Base-by-base conservation (phyloP, 306 rosid genomes). In the Geum urbanum region DNA sequence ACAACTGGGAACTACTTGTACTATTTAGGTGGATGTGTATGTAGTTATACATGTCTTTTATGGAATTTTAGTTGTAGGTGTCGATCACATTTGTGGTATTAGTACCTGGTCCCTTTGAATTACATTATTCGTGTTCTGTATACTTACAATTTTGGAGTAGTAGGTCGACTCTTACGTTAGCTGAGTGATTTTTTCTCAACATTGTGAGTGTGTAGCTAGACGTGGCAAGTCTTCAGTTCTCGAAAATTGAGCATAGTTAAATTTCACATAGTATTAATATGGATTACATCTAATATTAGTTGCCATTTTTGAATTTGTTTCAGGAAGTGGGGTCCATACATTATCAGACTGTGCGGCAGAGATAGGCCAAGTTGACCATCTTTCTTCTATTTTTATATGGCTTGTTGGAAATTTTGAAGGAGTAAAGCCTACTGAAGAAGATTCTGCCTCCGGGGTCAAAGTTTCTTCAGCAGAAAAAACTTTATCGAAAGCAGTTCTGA, bases 361-460 rank as follows among this genome's bases (percentile, higher is more conserved):
- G 73, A 63, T 75, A 70, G 32, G 44, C 67, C 83, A 54, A 72
- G 77, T 75, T 61, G 76, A 81, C n/a, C n/a, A n/a, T n/a, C 89
- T 95, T 50, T 81, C 91, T 72, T 83, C 84, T 79, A 78, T 91
- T 80, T 95, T 95, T 75, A 74, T 76, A 19, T 91, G 97, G 99
- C 85, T 91, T 55, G 85, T 83, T 64, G 74, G 73, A 72, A 84
- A 71, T 75, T 84, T 86, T 27, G 67, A 83, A 48, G 76, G 51
- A 13, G 48, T 82, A 14, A 77, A 79, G 67, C 81, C 48, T 61
- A 66, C 5, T 22, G 66, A 47, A 49, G 67, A 66, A 66, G 66
- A 73, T 66, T 73, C 70, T 51, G 56, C 45, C 13, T 24, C 9
- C 2, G 66, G 54, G 55, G 54, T 16, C 6, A 75, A 74, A 76